phyloP scores from a whole-genome alignment of 371 early-diverging fungal genomes.

The Mucor saturninus region DNA sequence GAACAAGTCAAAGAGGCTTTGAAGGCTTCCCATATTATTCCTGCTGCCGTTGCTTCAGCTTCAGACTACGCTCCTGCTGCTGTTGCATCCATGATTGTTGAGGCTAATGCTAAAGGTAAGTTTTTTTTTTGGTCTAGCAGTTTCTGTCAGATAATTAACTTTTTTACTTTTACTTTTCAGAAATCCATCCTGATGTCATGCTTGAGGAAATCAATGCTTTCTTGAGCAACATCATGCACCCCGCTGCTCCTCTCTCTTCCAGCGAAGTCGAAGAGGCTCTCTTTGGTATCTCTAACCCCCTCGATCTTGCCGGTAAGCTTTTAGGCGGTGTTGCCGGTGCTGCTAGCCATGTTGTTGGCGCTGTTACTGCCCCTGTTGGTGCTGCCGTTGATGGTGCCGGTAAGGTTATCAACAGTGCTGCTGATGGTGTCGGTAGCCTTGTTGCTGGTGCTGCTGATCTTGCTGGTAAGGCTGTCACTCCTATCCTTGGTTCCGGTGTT shows the following conservation, averaged over 20 bases:
- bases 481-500: neutral
- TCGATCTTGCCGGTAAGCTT: neutral
- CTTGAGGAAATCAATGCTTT: conserved; percentile 2
- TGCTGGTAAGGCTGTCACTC: neutral
- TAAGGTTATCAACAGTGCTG: neutral
- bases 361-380: neutral
- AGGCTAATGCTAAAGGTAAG: neutral
- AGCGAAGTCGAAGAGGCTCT: neutral
- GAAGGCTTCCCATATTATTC: conserved; percentile 2
- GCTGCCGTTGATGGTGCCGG: neutral
- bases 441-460: neutral
- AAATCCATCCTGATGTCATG: neutral
- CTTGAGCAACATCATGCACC: neutral
- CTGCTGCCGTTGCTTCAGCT: neutral
- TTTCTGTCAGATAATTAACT: neutral
- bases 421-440: neutral
- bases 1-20: neutral
- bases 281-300: too few species aligned
- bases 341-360: neutral
- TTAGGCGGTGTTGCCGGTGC: neutral
- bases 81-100: neutral
- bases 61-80: neutral
- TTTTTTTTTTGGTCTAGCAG: too few species aligned
- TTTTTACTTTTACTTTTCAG: neutral
- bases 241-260: neutral